These are phyloP conservation scores for Heliophila coronopifolia DNA, from an alignment of 441 rosid species.

Conservation along the genomic window DNA sequence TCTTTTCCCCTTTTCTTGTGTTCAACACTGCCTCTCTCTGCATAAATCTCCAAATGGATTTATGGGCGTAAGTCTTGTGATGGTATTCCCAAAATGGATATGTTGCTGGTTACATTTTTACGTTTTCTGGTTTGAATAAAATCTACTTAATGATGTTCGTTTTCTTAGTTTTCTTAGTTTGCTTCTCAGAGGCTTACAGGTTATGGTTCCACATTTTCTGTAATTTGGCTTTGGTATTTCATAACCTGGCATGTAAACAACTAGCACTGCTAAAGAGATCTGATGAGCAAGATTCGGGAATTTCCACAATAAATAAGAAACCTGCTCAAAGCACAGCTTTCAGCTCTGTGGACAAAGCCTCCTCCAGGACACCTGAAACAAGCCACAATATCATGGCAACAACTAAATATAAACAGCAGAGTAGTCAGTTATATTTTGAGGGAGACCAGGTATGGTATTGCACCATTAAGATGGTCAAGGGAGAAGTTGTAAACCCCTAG, in stretches of 20 bases:
- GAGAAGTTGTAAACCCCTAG: conserved; percentile 32
- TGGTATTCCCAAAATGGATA: conserved; percentile 1
- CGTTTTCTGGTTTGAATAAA: conserved; percentile 22
- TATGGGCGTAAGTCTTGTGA: no score
- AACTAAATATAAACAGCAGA: neutral
- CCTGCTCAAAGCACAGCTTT: conserved; percentile 24
- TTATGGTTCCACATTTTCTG: no score
- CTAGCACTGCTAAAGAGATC: neutral
- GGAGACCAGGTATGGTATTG: conserved; percentile 15
- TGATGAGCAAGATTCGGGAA: neutral
- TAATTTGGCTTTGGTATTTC: neutral
- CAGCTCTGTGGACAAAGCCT: conserved; percentile 18
- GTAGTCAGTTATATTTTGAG: conserved; percentile 4
- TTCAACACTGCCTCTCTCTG: conserved; percentile 16
- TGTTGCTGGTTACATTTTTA: conserved; percentile 6
- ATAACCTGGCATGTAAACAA: neutral
- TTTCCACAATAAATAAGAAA: conserved; percentile 1
- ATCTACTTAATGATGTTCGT: no score
- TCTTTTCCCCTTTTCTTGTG: neutral
- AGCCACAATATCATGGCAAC: conserved; percentile 20
- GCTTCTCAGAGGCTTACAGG: no score
- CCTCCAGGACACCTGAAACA: conserved; percentile 30
- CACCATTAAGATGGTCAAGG: conserved; percentile 26
- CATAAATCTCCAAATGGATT: conserved; percentile 20
- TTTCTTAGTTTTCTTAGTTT: no score